Base-by-base conservation (phyloP, 2,329 filamentous ascomycete genomes). In the Exophiala aquamarina region DNA sequence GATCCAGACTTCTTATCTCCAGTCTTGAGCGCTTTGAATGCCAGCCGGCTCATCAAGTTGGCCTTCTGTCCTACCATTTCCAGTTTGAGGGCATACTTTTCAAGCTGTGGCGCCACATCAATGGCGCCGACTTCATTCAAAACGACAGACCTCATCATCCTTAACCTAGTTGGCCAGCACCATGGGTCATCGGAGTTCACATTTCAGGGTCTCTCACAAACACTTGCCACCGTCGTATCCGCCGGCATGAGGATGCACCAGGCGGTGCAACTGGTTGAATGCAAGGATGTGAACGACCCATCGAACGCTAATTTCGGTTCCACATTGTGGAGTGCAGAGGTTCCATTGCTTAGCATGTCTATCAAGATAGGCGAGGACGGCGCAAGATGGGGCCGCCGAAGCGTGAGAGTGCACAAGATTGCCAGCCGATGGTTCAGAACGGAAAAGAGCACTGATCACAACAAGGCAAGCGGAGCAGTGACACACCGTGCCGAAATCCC, bases 31-130 rank as follows among this genome's bases (percentile, higher is more conserved):
- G 78, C 88, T 53, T 73, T 91, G 20, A 79, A 84, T 37, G 76
- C 79, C 3, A 84, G 88, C 6, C 79, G 82, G 21, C 81, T 84
- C 59, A 77, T 94, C 53, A 81, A 79, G 44, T 66, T 91, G 7
- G 70, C 81, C 28, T 96, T 94, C 67, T 79, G 82, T 44, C 82
- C 88, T 0, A 89, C 86, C 2, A 77, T 93, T 44, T 82, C 86
- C 17, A 83, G 87, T 64, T 78, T 95, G 5, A 84, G 89, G 44
- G 88, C 88, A 28, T 88, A 85, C 60, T 74, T 96, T 14, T 74
- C 85, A 33, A 74, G 80, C 41, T 49, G 47, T 28, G 15, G n/a
- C 26, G 26, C 18, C n/a, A n/a, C 77, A 81, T 49, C 68, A 68
- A 14, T 54, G 65, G 2, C 54, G 63, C 70, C 45, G 70, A 7